A percentile compares a stretch with the other conserved stretches of the same genome.
Conservation (phyloP, 495 filamentous ascomycete genomes). For the Venustampulla echinocandica region DNA sequence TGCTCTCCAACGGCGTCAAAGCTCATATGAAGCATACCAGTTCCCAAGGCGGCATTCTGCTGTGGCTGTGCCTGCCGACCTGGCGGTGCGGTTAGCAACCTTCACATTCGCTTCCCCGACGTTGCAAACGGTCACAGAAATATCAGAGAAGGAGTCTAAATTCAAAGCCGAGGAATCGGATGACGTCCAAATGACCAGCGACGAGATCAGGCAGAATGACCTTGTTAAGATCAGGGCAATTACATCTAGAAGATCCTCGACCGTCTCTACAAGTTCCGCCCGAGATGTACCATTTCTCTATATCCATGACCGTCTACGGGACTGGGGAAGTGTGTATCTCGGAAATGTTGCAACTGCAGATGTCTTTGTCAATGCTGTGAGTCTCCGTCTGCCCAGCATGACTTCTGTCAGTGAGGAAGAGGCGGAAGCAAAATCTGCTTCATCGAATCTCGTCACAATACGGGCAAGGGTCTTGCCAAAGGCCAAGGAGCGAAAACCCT, state of each 20-base stretch:
- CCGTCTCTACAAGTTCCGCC: not conserved
- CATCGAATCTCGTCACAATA: slow-evolving; percentile 28
- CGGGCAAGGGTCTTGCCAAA: slow-evolving; percentile 37
- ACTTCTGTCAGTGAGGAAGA: not conserved
- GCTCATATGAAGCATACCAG: slow-evolving; percentile 13
- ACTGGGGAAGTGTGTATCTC: slow-evolving; percentile 20
- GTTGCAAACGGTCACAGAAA: too few species aligned
- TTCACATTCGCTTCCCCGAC: slow-evolving; percentile 8
- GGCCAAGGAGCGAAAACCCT: slow-evolving; percentile 31
- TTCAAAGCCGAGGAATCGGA: slow-evolving; percentile 1
- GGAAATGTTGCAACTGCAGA: slow-evolving; percentile 17
- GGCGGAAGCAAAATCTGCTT: not conserved
- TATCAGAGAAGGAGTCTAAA: not conserved
- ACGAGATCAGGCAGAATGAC: not conserved
- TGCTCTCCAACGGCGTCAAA: slow-evolving; percentile 11
- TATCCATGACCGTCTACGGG: slow-evolving; percentile 17
- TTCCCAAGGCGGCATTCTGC: slow-evolving; percentile 17
- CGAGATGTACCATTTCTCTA: slow-evolving; percentile 17
- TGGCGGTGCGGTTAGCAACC: slow-evolving; percentile 3
- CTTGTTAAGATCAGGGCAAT: not conserved
- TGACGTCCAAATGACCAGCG: not conserved
- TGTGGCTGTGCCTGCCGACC: not conserved
- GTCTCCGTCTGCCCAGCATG: slow-evolving; percentile 7
- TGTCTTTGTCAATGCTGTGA: slow-evolving; percentile 16
- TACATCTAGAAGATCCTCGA: not conserved